A percentile compares a stretch with the other conserved stretches of the same genome.
Conservation (phyloP, 176 grass and related monocot genomes). For the Panicum miliaceum region DNA sequence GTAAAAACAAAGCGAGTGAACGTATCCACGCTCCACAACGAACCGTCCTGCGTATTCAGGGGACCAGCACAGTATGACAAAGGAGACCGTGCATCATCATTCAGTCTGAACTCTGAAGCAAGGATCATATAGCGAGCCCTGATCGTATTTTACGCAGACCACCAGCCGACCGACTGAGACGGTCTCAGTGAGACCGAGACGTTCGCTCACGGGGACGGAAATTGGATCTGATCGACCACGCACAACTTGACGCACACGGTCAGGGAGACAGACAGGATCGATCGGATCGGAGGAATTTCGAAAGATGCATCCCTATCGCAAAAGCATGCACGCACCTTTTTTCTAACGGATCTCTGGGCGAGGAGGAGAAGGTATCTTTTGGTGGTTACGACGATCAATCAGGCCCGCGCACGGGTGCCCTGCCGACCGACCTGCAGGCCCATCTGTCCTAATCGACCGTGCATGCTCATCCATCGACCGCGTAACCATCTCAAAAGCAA, state of each 20-base stretch:
- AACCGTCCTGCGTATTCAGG: background rate
- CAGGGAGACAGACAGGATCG: too few relatives aligned
- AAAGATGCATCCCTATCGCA: constrained; percentile 43
- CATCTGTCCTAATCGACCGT: constrained; percentile 7
- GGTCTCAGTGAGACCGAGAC: too few relatives aligned
- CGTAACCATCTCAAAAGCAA: constrained; percentile 28
- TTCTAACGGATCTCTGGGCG: constrained; percentile 24
- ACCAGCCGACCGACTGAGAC: too few relatives aligned
- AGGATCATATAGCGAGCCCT: too few relatives aligned
- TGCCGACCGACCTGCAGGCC: background rate
- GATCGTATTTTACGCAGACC: too few relatives aligned
- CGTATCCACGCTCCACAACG: background rate
- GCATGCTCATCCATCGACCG: constrained; percentile 16
- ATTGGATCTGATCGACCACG: too few relatives aligned
- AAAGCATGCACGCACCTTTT: background rate
- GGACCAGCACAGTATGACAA: constrained; percentile 8
- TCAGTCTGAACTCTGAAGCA: background rate
- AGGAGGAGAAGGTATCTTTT: constrained; percentile 6
- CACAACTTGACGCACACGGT: too few relatives aligned
- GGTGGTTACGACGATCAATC: background rate
- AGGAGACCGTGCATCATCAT: background rate
- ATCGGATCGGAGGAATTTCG: background rate
- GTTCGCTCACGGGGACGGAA: too few relatives aligned
- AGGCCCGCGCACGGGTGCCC: constrained; percentile 36
- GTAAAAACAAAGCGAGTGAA: too few relatives aligned